Conservation (phyloP, 1,284 basidiomycete genomes). For the Cystobasidiaceae sp. region DNA sequence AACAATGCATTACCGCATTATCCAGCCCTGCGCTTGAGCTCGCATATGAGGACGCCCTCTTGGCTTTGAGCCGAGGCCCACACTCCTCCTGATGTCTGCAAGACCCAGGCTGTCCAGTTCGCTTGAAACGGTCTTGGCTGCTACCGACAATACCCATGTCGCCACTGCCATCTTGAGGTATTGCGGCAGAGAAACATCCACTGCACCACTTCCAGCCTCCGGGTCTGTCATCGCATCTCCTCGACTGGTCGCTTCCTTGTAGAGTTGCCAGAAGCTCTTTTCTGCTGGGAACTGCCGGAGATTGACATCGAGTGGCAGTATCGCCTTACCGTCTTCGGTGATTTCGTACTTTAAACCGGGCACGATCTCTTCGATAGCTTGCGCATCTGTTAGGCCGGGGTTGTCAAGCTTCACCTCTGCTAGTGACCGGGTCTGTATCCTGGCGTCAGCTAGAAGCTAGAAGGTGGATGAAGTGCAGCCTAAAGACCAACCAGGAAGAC, state of each 20-base stretch:
- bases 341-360: constrained; percentile 39
- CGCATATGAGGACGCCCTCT: constrained; percentile 18
- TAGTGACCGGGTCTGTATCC: constrained; percentile 37
- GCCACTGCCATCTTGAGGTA: constrained; percentile 18
- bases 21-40: constrained; percentile 11
- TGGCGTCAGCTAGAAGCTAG: neutral
- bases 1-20: neutral
- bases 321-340: constrained; percentile 36
- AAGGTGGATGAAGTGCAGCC: neutral
- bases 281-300: constrained; percentile 41
- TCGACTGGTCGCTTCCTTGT: constrained; percentile 22
- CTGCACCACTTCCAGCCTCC: neutral
- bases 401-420: constrained; percentile 37
- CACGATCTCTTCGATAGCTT: constrained; percentile 38
- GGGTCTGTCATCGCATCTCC: constrained; percentile 40
- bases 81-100: constrained; percentile 8
- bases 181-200: neutral
- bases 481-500: constrained; percentile 35
- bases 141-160: constrained; percentile 18
- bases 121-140: constrained; percentile 13
- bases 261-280: constrained; percentile 33
- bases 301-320: constrained; percentile 41
- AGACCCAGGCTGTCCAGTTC: constrained; percentile 33
- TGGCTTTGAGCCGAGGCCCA: constrained; percentile 15
- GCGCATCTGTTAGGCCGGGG: constrained; percentile 38